These are phyloP conservation scores for Kwoniella dejecticola DNA, from an alignment of 768 basidiomycete species.

Conservation along the genomic window DNA sequence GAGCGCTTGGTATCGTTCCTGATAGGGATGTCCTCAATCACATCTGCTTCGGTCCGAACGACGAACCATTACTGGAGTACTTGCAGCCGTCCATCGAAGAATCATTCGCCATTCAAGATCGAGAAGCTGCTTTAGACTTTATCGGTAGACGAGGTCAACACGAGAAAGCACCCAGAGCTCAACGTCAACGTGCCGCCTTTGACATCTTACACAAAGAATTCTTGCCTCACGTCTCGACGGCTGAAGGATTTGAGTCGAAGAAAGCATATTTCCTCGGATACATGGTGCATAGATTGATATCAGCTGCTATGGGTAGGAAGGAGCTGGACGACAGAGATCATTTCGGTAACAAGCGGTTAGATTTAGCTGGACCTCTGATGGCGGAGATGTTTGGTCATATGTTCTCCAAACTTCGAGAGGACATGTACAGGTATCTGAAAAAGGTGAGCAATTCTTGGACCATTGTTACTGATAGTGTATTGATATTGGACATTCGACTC, in stretches of 20 bases:
- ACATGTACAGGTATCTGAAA: slow-evolving; percentile 90
- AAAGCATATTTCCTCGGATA: slow-evolving; percentile 99
- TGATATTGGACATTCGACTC: too few species aligned
- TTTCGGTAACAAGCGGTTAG: slow-evolving; percentile 96
- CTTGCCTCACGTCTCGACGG: slow-evolving; percentile 94
- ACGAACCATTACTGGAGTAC: slow-evolving; percentile 95
- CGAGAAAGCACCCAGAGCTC: slow-evolving; percentile 33
- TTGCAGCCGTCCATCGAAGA: slow-evolving; percentile 93
- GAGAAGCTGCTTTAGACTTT: slow-evolving; percentile 80
- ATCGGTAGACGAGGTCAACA: slow-evolving; percentile 86
- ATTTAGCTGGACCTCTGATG: slow-evolving; percentile 95
- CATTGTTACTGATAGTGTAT: too few species aligned
- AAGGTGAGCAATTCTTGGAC: slow-evolving; percentile 69
- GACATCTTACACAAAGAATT: slow-evolving; percentile 99
- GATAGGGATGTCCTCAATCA: slow-evolving; percentile 98
- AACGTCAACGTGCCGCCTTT: slow-evolving; percentile 74
- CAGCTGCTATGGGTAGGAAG: slow-evolving; percentile 90
- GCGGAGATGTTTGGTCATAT: slow-evolving; percentile 87
- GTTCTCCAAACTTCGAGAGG: too few species aligned
- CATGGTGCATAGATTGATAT: slow-evolving; percentile 98
- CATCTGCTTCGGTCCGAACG: slow-evolving; percentile 84
- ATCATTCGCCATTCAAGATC: slow-evolving; percentile 96
- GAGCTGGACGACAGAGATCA: slow-evolving; percentile 99
- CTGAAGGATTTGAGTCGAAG: slow-evolving; percentile 92
- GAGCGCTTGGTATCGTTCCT: slow-evolving; percentile 92